Conservation (phyloP, 2,329 filamentous ascomycete genomes). For the Penicillium concentricum region DNA sequence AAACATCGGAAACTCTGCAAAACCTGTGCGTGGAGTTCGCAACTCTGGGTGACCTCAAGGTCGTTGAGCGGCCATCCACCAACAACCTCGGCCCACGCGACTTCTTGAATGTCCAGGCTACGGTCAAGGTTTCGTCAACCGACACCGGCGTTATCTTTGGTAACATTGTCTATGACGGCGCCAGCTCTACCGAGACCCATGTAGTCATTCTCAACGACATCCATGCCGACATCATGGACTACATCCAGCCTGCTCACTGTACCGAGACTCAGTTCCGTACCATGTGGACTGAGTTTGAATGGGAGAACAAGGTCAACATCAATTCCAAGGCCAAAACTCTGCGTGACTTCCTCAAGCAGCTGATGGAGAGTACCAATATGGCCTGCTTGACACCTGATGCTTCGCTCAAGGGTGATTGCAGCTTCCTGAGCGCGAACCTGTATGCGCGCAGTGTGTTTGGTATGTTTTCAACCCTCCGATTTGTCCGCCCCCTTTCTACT, state of each 20-base stretch:
- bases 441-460: conserved; percentile 97
- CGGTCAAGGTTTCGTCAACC: conserved; percentile 96
- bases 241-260: conserved; percentile 95
- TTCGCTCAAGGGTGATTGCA: conserved; percentile 93
- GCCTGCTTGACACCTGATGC: conserved; percentile 95
- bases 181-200: conserved; percentile 87
- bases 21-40: conserved; percentile 98
- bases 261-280: conserved; percentile 97
- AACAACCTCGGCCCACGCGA: conserved; percentile 94
- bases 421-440: conserved; percentile 94
- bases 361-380: conserved; percentile 99
- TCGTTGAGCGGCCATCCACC: conserved; percentile 92
- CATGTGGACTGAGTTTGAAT: conserved; percentile 99
- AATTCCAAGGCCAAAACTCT: conserved; percentile 93
- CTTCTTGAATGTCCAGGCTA: conserved; percentile 97
- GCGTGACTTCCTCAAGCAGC: conserved; percentile 84
- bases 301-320: conserved; percentile 99
- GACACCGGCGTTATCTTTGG: conserved; percentile 99
- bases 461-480: conserved; percentile 52
- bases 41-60: conserved; percentile 95
- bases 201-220: conserved; percentile 98
- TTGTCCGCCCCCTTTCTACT: neutral
- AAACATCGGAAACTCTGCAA: conserved; percentile 93
- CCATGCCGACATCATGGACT: conserved; percentile 99
- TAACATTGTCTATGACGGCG: conserved; percentile 95